Conservation (phyloP, 768 basidiomycete species). For the Trametes cingulata region DNA sequence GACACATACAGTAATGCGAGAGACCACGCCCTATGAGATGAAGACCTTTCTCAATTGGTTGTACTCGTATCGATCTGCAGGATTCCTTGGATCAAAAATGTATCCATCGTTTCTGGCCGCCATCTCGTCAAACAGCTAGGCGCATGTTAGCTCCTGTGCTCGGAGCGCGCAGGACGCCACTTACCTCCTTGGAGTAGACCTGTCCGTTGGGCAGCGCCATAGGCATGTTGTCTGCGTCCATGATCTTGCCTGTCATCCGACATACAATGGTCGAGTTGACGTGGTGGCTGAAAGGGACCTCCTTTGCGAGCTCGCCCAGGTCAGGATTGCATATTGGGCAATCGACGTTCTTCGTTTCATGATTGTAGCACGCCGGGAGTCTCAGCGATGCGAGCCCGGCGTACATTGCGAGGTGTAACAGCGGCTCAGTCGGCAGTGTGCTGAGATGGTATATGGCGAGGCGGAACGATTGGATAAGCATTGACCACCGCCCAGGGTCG, state of each 20-base stretch:
- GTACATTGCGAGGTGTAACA: constrained; percentile 85
- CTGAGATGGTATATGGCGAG: constrained; percentile 85
- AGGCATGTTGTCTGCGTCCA: constrained; percentile 93
- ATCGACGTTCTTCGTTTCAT: constrained; percentile 67
- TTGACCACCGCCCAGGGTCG: constrained; percentile 74
- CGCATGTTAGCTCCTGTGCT: constrained; percentile 20
- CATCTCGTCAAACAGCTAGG: constrained; percentile 84
- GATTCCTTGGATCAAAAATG: constrained; percentile 79
- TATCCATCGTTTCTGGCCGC: constrained; percentile 73
- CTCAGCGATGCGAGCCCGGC: constrained; percentile 92
- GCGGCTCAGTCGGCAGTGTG: constrained; percentile 82
- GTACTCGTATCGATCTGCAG: constrained; percentile 64
- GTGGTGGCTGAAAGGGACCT: constrained; percentile 92
- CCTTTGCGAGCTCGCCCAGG: constrained; percentile 73
- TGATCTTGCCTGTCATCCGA: constrained; percentile 85
- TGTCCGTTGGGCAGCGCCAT: constrained; percentile 83
- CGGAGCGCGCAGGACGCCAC: not conserved
- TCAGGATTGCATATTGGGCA: constrained; percentile 90
- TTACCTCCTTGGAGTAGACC: constrained; percentile 91
- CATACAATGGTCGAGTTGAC: constrained; percentile 96
- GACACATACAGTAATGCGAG: not conserved
- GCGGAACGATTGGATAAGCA: constrained; percentile 77
- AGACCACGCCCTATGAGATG: constrained; percentile 59
- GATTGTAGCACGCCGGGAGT: constrained; percentile 78
- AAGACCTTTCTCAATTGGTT: constrained; percentile 81